Conservation (phyloP, 2,329 filamentous ascomycete species). For the Nemania sp. region DNA sequence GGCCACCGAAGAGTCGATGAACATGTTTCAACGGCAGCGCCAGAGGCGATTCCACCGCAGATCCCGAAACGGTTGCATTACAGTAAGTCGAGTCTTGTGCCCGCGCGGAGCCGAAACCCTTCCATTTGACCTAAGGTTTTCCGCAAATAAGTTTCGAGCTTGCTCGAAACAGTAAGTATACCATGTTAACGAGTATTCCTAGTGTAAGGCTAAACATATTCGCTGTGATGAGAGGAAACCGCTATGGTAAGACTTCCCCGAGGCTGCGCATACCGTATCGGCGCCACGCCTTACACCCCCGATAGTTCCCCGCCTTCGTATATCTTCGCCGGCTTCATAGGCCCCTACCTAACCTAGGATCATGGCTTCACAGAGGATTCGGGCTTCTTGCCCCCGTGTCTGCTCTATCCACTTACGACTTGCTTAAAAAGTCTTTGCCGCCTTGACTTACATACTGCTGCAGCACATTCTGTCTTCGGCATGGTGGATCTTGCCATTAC, state of each 20-base stretch:
- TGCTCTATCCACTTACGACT: slow-evolving; percentile 3
- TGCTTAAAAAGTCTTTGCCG: background rate
- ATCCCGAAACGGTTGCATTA: slow-evolving; percentile 40
- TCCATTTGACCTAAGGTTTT: background rate
- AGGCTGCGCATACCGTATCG: slow-evolving; percentile 8
- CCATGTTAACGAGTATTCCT: slow-evolving; percentile 10
- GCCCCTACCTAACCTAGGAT: slow-evolving; percentile 1
- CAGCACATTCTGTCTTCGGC: slow-evolving; percentile 52
- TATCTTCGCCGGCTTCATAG: slow-evolving; percentile 11
- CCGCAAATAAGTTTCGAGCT: background rate
- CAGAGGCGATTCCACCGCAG: slow-evolving; percentile 43
- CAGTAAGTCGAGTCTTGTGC: slow-evolving; percentile 23
- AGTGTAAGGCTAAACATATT: slow-evolving; percentile 49
- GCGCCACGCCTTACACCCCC: background rate
- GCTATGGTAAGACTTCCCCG: slow-evolving; percentile 46
- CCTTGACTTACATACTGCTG: slow-evolving; percentile 24
- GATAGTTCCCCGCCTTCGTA: slow-evolving; percentile 15
- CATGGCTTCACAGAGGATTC: background rate
- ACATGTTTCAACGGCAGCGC: slow-evolving; percentile 37
- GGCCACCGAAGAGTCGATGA: slow-evolving; percentile 28
- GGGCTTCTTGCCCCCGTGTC: background rate
- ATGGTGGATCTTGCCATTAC: slow-evolving; percentile 49
- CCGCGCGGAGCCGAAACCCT: background rate
- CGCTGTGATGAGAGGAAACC: slow-evolving; percentile 52
- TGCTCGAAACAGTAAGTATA: slow-evolving; percentile 2